Evolutionary conservation across 352 stramenopile genomes (phyloP).

Genomic region (Globisporangium radiosum): DNA sequence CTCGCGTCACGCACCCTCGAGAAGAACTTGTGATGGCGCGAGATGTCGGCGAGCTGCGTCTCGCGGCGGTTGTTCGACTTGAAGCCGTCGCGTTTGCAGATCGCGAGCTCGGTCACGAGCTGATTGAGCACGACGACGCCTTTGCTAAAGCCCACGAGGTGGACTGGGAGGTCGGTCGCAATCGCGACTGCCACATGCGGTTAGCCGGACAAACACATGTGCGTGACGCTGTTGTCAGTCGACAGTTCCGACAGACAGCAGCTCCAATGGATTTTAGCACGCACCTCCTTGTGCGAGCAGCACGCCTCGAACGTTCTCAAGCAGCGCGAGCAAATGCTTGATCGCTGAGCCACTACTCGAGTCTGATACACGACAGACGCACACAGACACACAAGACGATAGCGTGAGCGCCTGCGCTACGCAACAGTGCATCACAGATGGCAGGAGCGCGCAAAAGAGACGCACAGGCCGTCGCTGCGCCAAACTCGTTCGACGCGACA

Average conservation of each 20-base stretch:
- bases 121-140: conserved; percentile 63
- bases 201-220: not conserved
- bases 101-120: conserved; percentile 54
- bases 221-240: not conserved
- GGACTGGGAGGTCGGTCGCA: conserved; percentile 41
- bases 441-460: not conserved
- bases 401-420: not conserved
- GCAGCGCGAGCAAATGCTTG: conserved; percentile 33
- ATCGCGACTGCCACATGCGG: conserved; percentile 20
- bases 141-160: conserved; percentile 68
- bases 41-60: conserved; percentile 4
- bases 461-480: conserved; percentile 39
- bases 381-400: not conserved
- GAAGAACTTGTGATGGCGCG: conserved; percentile 21
- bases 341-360: conserved; percentile 21
- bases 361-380: conserved; percentile 15
- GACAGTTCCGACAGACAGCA: not conserved
- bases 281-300: conserved; percentile 9
- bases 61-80: conserved; percentile 15
- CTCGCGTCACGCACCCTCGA: conserved; percentile 12
- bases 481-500: conserved; percentile 43
- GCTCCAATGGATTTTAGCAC: not conserved
- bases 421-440: not conserved
- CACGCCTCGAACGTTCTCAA: conserved; percentile 22
- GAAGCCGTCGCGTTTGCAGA: conserved; percentile 14